Evolutionary conservation across 208 protist genomes (phyloP).

Genomic region (Tetramitus jugosus): DNA sequence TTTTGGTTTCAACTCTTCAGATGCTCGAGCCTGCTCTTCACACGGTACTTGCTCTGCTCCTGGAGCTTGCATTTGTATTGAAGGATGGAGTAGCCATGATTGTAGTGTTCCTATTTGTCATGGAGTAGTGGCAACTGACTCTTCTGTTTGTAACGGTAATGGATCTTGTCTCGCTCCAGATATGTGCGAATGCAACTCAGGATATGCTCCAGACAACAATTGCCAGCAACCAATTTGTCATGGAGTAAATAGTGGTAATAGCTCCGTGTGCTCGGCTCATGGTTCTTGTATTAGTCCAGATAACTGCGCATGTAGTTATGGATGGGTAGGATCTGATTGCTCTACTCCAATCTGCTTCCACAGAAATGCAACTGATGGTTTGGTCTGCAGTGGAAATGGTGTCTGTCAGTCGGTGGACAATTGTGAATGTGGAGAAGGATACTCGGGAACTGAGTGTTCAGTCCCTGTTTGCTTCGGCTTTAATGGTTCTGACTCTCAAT

Average conservation of each 20-base stretch:
- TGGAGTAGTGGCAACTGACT: neutral
- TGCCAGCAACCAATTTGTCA: neutral
- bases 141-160: neutral
- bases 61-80: neutral
- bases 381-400: neutral
- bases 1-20: too few species aligned
- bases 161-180: neutral
- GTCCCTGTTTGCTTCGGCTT: neutral
- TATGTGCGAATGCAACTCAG: neutral
- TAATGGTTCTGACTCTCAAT: neutral
- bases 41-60: neutral
- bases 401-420: neutral
- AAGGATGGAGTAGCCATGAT: neutral
- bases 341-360: neutral
- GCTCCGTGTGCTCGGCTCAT: neutral
- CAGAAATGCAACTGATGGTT: neutral
- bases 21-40: neutral
- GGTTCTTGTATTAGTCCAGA: neutral
- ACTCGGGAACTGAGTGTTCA: neutral
- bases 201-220: neutral
- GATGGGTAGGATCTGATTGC: neutral
- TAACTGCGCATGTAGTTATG: neutral
- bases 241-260: neutral
- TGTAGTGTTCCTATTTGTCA: neutral
- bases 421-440: neutral